Base-by-base conservation (phyloP, 2,329 filamentous ascomycete species). In the Trichoderma cornu-damae region DNA sequence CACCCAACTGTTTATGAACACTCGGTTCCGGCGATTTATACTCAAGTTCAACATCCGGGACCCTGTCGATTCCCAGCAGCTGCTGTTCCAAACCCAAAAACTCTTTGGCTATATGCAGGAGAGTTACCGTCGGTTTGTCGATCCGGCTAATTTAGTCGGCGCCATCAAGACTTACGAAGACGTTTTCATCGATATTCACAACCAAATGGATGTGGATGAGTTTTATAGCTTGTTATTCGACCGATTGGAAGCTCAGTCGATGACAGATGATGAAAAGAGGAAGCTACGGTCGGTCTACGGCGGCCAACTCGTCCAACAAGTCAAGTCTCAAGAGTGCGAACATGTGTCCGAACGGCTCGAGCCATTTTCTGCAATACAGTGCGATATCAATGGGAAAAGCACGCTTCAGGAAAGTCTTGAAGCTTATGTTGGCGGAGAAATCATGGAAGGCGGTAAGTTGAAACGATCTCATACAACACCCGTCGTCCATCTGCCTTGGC, bases 201-300 rank as follows among this genome's bases (percentile, higher is more conserved):
- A 89, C 59, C 94, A 99, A 71, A 97, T 99, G 90, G 94, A 99
- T 68, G 94, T 96, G 4, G 94, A 97, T 64, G 92, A 96, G 69
- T 99, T 97, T 69, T 97, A 95, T 75, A 96, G 94, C 66, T 80
- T 96, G 4, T 80, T 99, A 0, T 94, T 97, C 65, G 91, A 96
- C 70, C 84, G 91, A 24, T 91, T 91, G 82, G 95, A 99, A 68
- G 82, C 84, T 7, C 90, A 96, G 66, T 84, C 97, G 62, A 71
- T 81, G 16, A 80, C 81, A 8, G 72, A 78, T 2, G 79, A 84
- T n/a, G 83, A 84, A 32, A 96, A 89, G 71, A 85, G 83, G 61
- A 75, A 73, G 20, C 87, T 99, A 62, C 83, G 88, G 49, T 86
- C 86, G 0, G 94, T 97, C 66, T 99, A 94, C 67, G 91, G 92